Percentiles rank a stretch among this genome's conserved stretches.
Conservation (phyloP, 1,139 yeast genomes). For the Taphrina deformans region DNA sequence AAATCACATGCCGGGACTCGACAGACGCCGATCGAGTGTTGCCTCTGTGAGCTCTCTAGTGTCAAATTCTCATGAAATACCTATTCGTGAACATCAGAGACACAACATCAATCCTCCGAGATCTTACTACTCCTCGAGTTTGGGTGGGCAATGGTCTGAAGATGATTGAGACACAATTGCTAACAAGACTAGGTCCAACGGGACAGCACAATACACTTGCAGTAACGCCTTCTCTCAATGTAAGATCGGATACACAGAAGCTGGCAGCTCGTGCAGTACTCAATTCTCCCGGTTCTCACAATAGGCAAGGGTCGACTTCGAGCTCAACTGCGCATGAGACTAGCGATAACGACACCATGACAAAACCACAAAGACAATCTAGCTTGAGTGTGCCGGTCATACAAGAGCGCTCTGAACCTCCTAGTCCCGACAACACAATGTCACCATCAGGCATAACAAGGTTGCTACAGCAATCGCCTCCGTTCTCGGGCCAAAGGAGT, state of each 20-base stretch:
- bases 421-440: conserved; percentile 22
- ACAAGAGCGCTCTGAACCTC: conserved; percentile 24
- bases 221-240: conserved; percentile 8
- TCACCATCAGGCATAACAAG: conserved; percentile 16
- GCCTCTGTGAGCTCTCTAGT: neutral
- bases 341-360: neutral
- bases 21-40: conserved; percentile 6
- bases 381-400: conserved; percentile 17
- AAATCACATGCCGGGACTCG: neutral
- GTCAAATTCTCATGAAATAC: neutral
- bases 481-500: conserved; percentile 3
- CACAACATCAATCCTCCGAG: conserved; percentile 17
- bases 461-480: conserved; percentile 17
- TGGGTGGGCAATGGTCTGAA: conserved; percentile 2
- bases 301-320: neutral
- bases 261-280: conserved; percentile 23
- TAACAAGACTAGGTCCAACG: neutral
- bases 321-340: neutral
- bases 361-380: neutral
- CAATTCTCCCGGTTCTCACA: neutral
- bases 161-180: neutral
- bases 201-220: conserved; percentile 9
- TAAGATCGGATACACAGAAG: conserved; percentile 28
- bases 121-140: conserved; percentile 13
- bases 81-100: neutral